Percentiles rank a stretch among this genome's conserved stretches.
phyloP scores from a whole-genome alignment of 2,329 filamentous ascomycete genomes.

The Pseudofabraea citricarpa region DNA sequence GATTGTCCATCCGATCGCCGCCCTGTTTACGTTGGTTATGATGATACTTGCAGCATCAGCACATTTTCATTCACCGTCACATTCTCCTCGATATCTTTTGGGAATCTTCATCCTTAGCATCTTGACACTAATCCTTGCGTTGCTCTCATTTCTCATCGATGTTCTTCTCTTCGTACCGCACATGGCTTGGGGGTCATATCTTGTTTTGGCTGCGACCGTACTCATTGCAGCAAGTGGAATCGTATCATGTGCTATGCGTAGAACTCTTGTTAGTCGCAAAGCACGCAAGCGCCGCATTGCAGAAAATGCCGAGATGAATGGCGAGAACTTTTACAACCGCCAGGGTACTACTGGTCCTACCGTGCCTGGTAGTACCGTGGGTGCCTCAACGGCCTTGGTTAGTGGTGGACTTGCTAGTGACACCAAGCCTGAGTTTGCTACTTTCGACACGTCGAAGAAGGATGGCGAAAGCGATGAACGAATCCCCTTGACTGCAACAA shows the following conservation, averaged over 20 bases:
- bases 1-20: slow-evolving; percentile 88
- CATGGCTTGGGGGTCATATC: slow-evolving; percentile 88
- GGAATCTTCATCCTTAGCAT: slow-evolving; percentile 81
- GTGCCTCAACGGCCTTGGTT: slow-evolving; percentile 50
- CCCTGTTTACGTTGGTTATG: slow-evolving; percentile 79
- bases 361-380: slow-evolving; percentile 30
- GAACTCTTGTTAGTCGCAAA: slow-evolving; percentile 86
- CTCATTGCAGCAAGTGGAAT: slow-evolving; percentile 77
- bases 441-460: slow-evolving; percentile 53
- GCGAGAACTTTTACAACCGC: slow-evolving; percentile 81
- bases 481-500: slow-evolving; percentile 60
- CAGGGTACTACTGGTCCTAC: slow-evolving; percentile 32
- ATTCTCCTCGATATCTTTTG: slow-evolving; percentile 85
- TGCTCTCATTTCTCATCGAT: slow-evolving; percentile 88
- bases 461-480: slow-evolving; percentile 62
- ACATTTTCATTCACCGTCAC: slow-evolving; percentile 82
- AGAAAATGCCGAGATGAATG: slow-evolving; percentile 96
- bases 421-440: slow-evolving; percentile 53
- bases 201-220: slow-evolving; percentile 85
- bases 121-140: slow-evolving; percentile 74
- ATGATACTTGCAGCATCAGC: slow-evolving; percentile 73
- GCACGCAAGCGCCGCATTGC: slow-evolving; percentile 88
- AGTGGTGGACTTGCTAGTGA: slow-evolving; percentile 50
- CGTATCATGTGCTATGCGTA: slow-evolving; percentile 90
- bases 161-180: slow-evolving; percentile 93